Evolutionary conservation across 495 filamentous ascomycete genomes (phyloP).

Genomic region (Pseudoneurospora amorphoporcata): DNA sequence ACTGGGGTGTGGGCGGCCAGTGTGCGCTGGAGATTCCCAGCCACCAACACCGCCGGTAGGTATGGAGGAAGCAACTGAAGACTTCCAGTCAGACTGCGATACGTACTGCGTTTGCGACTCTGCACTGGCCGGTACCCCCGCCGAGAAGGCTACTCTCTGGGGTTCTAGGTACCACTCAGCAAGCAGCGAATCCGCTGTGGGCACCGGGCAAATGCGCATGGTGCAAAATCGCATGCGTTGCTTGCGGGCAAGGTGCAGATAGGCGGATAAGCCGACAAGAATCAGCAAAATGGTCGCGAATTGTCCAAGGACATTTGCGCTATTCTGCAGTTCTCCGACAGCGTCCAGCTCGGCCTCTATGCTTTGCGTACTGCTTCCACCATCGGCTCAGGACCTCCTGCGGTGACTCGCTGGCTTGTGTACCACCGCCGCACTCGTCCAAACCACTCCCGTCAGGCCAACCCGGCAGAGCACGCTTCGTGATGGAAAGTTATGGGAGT

Average conservation of each 20-base stretch:
- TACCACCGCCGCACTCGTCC: not conserved
- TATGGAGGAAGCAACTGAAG: slow-evolving; percentile 1
- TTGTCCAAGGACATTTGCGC: not conserved
- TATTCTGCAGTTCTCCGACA: slow-evolving; percentile 17
- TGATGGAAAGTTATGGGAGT: not conserved
- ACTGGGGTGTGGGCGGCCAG: not conserved
- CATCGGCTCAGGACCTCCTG: slow-evolving; percentile 10
- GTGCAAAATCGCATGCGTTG: slow-evolving; percentile 7
- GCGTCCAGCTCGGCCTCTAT: not conserved
- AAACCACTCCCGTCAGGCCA: slow-evolving; percentile 1
- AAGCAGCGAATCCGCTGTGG: slow-evolving; percentile 12
- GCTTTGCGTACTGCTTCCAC: slow-evolving; percentile 2
- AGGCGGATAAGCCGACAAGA: slow-evolving; percentile 1
- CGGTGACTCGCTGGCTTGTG: slow-evolving; percentile 6
- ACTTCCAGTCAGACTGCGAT: not conserved
- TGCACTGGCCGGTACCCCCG: not conserved
- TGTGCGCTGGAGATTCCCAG: slow-evolving; percentile 6
- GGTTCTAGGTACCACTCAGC: slow-evolving; percentile 14
- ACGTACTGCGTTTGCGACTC: slow-evolving; percentile 1
- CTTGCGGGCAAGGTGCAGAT: not conserved
- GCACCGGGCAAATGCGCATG: slow-evolving; percentile 3
- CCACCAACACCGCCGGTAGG: slow-evolving; percentile 21
- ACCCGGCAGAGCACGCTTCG: slow-evolving; percentile 3
- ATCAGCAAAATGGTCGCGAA: slow-evolving; percentile 3
- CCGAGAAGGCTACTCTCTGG: not conserved